Evolutionary conservation across 1,139 yeast species (phyloP).

Genomic region (Hansenula lynferdii): DNA sequence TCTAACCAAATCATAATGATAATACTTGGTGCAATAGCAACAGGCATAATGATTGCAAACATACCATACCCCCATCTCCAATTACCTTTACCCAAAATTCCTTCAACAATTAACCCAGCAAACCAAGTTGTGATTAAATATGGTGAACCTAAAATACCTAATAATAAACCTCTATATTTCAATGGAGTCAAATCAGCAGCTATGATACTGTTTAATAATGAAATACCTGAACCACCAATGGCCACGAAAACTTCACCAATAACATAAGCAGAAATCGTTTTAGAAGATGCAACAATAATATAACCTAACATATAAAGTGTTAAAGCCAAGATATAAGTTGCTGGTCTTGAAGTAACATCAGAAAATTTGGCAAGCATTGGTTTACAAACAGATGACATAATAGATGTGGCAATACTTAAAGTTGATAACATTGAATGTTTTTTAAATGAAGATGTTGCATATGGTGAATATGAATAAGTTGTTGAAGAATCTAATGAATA

Average conservation of each 20-base stretch:
- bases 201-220: conserved; percentile 23
- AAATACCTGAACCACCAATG: conserved; percentile 27
- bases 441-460: conserved; percentile 31
- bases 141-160: conserved; percentile 27
- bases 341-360: conserved; percentile 29
- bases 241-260: conserved; percentile 28
- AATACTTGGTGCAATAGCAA: conserved; percentile 27
- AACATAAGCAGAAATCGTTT: conserved; percentile 28
- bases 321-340: conserved; percentile 24
- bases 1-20: conserved; percentile 27
- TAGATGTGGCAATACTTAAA: conserved; percentile 28
- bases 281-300: conserved; percentile 26
- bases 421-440: conserved; percentile 32
- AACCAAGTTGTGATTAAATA: conserved; percentile 31
- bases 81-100: conserved; percentile 21
- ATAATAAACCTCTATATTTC: conserved; percentile 30
- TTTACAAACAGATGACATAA: conserved; percentile 27
- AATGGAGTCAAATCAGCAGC: conserved; percentile 31
- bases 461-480: conserved; percentile 28
- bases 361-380: conserved; percentile 30
- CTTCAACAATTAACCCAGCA: conserved; percentile 29
- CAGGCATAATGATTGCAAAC: conserved; percentile 34
- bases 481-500: conserved; percentile 34
- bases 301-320: conserved; percentile 26
- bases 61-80: conserved; percentile 41